A percentile compares a stretch with the other conserved stretches of the same genome.
phyloP scores from a whole-genome alignment of 2,329 filamentous ascomycete species.

The Orbilia ellipsospora region DNA sequence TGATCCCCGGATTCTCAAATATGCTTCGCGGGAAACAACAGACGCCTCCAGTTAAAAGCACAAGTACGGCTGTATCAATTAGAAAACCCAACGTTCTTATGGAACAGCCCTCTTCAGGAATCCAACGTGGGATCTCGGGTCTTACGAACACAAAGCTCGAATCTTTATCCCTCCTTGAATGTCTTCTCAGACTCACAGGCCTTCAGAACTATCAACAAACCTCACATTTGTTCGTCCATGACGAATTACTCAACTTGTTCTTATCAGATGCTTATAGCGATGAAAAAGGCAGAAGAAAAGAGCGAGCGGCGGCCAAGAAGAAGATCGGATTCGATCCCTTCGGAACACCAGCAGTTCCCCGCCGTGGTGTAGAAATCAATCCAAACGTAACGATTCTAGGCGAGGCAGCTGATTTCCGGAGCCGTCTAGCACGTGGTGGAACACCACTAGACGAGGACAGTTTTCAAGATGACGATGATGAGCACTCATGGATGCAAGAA shows the following conservation, averaged over 20 bases:
- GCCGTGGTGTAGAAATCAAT: conserved; percentile 48
- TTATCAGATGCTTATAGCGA: conserved; percentile 64
- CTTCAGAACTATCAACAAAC: conserved; percentile 92
- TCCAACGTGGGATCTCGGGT: conserved; percentile 68
- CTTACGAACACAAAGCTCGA: conserved; percentile 68
- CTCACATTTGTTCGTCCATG: conserved; percentile 87
- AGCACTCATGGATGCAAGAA: conserved; percentile 52
- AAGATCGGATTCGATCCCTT: conserved; percentile 60
- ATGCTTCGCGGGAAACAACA: conserved; percentile 31
- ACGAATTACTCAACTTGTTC: conserved; percentile 90
- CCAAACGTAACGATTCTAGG: conserved; percentile 45
- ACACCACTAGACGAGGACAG: conserved; percentile 50
- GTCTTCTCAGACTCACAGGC: conserved; percentile 84
- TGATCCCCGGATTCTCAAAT: conserved; percentile 49
- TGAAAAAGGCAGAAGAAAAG: conserved; percentile 50
- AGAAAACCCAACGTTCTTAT: conserved; percentile 57
- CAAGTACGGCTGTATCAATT: conserved; percentile 31
- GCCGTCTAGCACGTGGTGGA: conserved; percentile 37
- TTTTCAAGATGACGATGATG: conserved; percentile 51
- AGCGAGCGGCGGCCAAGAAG: conserved; percentile 57
- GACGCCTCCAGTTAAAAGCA: conserved; percentile 56
- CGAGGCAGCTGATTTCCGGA: conserved; percentile 45
- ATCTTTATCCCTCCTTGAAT: conserved; percentile 84
- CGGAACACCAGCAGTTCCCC: conserved; percentile 52
- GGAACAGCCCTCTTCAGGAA: conserved; percentile 66